These are phyloP conservation scores for Plectosphaerella sp. DNA, from an alignment of 2,329 filamentous ascomycete genomes.

Conservation along the genomic window DNA sequence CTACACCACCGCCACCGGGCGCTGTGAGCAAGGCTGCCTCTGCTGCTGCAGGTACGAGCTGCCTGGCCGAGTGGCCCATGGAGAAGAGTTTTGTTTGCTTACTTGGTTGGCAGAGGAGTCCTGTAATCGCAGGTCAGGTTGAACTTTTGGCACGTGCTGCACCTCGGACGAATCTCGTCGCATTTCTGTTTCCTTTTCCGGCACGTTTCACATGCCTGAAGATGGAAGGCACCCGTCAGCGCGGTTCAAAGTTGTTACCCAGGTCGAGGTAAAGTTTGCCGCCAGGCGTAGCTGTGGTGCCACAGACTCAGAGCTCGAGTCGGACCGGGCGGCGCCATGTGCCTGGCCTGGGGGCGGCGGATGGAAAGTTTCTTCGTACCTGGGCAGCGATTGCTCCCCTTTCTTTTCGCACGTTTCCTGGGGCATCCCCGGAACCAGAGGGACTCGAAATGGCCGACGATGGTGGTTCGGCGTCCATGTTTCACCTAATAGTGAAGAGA, in stretches of 20 bases:
- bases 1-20: conserved; percentile 24
- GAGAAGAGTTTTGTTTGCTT: conserved; percentile 22
- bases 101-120: conserved; percentile 60
- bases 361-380: conserved; percentile 17
- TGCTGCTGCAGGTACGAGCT: background rate
- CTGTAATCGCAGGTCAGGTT: conserved; percentile 56
- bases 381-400: conserved; percentile 34
- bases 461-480: conserved; percentile 8
- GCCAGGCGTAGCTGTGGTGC: no score
- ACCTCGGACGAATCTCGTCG: conserved; percentile 58
- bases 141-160: conserved; percentile 52
- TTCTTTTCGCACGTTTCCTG: conserved; percentile 27
- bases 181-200: conserved; percentile 59
- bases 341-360: no score
- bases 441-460: conserved; percentile 21
- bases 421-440: conserved; percentile 22
- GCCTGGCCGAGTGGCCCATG: background rate
- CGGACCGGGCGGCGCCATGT: no score
- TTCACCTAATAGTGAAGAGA: conserved; percentile 11
- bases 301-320: no score
- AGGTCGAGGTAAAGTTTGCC: background rate
- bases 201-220: conserved; percentile 54
- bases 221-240: background rate
- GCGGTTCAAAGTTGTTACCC: no score
- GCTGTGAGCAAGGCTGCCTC: background rate